Conservation (phyloP, 495 filamentous ascomycete species). For the Oleoguttula mirabilis region DNA sequence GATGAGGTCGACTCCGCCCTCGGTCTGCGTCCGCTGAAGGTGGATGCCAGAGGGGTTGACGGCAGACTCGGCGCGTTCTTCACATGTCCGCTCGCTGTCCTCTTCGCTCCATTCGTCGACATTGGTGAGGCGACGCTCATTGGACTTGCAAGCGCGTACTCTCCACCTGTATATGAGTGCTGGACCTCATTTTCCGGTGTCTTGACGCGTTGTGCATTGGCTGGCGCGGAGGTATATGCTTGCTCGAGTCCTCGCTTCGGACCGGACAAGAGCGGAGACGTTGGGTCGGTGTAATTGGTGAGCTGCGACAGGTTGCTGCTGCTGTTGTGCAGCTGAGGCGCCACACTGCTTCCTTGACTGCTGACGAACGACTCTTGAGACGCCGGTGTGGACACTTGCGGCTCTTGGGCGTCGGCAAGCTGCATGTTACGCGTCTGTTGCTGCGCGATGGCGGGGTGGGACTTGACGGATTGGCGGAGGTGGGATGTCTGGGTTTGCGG, state of each 20-base stretch:
- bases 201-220: not conserved
- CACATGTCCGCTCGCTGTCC: conserved; percentile 22
- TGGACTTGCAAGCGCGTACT: conserved; percentile 12
- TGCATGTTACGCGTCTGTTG: conserved; percentile 9
- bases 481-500: conserved; percentile 13
- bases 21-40: conserved; percentile 1
- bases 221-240: not conserved
- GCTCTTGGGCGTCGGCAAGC: not conserved
- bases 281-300: conserved; percentile 16
- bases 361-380: conserved; percentile 18
- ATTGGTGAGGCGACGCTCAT: conserved; percentile 12
- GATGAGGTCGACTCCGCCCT: conserved; percentile 12
- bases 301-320: conserved; percentile 18
- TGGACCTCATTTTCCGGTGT: conserved; percentile 6
- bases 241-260: not conserved
- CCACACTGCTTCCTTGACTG: conserved; percentile 11
- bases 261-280: conserved; percentile 5
- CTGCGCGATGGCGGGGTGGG: conserved; percentile 5
- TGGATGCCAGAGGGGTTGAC: conserved; percentile 2
- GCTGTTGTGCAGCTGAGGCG: conserved; percentile 8
- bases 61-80: conserved; percentile 19
- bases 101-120: conserved; percentile 18
- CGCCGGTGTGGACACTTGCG: conserved; percentile 9
- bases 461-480: conserved; percentile 4
- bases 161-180: not conserved